These are phyloP conservation scores for Apophysomyces variabilis DNA, from an alignment of 371 early-diverging fungal genomes.

Conservation along the genomic window DNA sequence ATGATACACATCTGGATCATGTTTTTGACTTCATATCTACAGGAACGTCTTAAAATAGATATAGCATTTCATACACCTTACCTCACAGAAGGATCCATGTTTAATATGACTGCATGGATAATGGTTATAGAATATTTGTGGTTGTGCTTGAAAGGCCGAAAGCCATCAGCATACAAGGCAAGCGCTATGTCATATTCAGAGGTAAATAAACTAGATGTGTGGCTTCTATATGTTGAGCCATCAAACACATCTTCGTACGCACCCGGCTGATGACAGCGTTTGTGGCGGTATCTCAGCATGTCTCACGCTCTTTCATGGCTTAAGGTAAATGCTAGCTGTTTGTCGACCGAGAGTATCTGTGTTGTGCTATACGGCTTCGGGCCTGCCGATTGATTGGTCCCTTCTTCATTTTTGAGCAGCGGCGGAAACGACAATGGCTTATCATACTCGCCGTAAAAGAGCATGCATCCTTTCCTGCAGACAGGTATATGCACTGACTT, in stretches of 20 bases:
- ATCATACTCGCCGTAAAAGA: too few relatives aligned
- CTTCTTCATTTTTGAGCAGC: too few relatives aligned
- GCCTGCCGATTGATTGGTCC: too few relatives aligned
- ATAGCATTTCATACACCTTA: neutral
- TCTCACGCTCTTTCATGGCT: too few relatives aligned
- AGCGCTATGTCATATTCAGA: neutral
- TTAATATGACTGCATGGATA: neutral
- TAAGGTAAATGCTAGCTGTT: too few relatives aligned
- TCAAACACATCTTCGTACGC: neutral
- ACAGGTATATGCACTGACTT: too few relatives aligned
- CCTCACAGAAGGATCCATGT: neutral
- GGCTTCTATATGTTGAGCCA: neutral
- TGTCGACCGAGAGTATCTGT: too few relatives aligned
- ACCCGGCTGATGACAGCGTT: too few relatives aligned
- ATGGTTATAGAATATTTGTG: neutral
- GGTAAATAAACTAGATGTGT: neutral
- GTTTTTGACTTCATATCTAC: neutral
- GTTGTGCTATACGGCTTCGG: too few relatives aligned
- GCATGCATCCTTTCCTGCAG: too few relatives aligned
- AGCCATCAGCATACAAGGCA: neutral
- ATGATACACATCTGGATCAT: constrained; percentile 1
- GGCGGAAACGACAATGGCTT: too few relatives aligned
- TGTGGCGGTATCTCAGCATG: too few relatives aligned
- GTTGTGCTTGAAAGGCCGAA: neutral
- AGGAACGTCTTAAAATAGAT: neutral